Conservation (phyloP, 2,329 filamentous ascomycete species). For the Neopestalotiopsis rosae region DNA sequence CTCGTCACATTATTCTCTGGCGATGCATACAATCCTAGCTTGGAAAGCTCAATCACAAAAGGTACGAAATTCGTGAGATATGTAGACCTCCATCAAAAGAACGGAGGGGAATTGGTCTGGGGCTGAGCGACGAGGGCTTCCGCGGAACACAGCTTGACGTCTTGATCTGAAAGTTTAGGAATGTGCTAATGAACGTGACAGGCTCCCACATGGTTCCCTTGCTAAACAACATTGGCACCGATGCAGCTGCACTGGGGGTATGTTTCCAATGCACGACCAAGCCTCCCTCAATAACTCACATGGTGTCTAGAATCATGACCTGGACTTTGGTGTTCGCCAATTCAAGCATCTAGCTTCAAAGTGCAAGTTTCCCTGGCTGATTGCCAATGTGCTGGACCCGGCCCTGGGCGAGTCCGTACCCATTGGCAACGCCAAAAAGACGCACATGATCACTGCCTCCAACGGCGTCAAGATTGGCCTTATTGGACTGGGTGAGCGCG, state of each 20-base stretch:
- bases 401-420: slow-evolving; percentile 76
- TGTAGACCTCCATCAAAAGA: no score
- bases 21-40: slow-evolving; percentile 89
- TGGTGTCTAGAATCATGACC: slow-evolving; percentile 76
- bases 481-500: slow-evolving; percentile 83
- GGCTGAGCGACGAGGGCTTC: no score
- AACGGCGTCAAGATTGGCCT: slow-evolving; percentile 87
- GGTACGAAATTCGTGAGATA: slow-evolving; percentile 48
- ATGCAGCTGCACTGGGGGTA: slow-evolving; percentile 83
- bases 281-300: slow-evolving; percentile 21
- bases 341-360: slow-evolving; percentile 74
- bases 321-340: slow-evolving; percentile 88
- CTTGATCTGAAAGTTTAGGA: no score
- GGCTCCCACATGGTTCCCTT: slow-evolving; percentile 87
- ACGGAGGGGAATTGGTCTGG: no score
- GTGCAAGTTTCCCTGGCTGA: slow-evolving; percentile 87
- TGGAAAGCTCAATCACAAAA: slow-evolving; percentile 90
- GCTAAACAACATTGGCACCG: slow-evolving; percentile 77
- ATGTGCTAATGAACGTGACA: slow-evolving; percentile 31
- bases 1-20: slow-evolving; percentile 86
- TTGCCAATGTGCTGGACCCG: slow-evolving; percentile 87
- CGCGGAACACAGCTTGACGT: no score
- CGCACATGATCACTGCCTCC: slow-evolving; percentile 76
- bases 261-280: slow-evolving; percentile 28
- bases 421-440: slow-evolving; percentile 77